phyloP scores from a whole-genome alignment of 768 basidiomycete genomes.

The Pleurotus sapidus region DNA sequence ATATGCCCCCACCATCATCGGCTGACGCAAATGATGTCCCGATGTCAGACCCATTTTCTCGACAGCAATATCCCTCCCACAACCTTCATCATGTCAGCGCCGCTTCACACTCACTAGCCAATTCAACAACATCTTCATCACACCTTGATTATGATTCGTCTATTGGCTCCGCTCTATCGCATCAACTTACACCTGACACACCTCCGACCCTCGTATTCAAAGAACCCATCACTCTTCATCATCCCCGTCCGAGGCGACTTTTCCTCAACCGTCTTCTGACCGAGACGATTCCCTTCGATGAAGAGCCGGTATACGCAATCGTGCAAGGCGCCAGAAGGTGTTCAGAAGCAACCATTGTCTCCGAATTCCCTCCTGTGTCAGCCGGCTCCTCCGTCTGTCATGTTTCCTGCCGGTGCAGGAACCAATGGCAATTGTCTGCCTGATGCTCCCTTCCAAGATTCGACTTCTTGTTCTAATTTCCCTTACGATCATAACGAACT shows the following conservation, averaged over 20 bases:
- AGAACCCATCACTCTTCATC: constrained; percentile 34
- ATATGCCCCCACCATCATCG: not conserved
- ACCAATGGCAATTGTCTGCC: not conserved
- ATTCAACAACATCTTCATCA: not conserved
- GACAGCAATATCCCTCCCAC: not conserved
- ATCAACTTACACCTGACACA: not conserved
- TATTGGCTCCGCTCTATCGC: constrained; percentile 4
- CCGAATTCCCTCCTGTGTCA: constrained; percentile 4
- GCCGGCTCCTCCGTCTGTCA: constrained; percentile 5
- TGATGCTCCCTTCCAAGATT: not conserved
- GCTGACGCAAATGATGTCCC: not conserved
- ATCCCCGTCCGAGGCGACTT: constrained; percentile 42
- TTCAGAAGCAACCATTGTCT: constrained; percentile 1
- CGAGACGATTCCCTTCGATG: constrained; percentile 37
- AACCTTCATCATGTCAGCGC: constrained; percentile 3
- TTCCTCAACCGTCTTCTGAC: constrained; percentile 44
- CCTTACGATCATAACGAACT: constrained; percentile 2
- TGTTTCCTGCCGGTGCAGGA: not conserved
- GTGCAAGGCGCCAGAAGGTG: not conserved
- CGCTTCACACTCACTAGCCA: constrained; percentile 5
- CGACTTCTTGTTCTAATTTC: constrained; percentile 5
- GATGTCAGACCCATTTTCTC: not conserved
- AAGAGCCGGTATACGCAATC: constrained; percentile 16
- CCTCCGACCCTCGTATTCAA: constrained; percentile 13
- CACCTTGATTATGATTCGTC: constrained; percentile 5